phyloP scores from a whole-genome alignment of 805 yeast species.

The Kodamaea leandrae region DNA sequence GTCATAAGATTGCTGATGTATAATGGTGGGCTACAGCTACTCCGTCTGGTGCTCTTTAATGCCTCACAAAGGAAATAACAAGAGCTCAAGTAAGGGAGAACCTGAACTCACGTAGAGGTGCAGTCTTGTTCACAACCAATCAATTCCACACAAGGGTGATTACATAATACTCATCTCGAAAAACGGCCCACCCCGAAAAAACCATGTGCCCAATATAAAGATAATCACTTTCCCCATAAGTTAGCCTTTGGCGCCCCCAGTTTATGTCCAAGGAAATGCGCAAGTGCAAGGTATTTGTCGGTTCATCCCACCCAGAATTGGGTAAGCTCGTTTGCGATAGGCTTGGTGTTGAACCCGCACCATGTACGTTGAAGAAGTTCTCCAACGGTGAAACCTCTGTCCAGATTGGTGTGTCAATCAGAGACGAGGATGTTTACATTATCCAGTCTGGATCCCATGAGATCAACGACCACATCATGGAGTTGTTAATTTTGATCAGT shows the following conservation, averaged over 20 bases:
- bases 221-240: background rate
- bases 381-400: constrained; percentile 98
- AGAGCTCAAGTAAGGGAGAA: no score
- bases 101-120: no score
- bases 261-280: constrained; percentile 57
- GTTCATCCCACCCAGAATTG: constrained; percentile 93
- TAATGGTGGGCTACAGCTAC: no score
- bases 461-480: constrained; percentile 94
- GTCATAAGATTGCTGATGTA: no score
- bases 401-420: constrained; percentile 88
- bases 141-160: background rate
- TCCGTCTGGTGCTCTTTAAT: no score
- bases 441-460: constrained; percentile 87
- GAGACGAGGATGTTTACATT: constrained; percentile 95
- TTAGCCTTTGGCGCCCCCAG: background rate
- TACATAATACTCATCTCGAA: constrained; percentile 6
- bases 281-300: constrained; percentile 95
- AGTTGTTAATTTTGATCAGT: constrained; percentile 82
- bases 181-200: constrained; percentile 1
- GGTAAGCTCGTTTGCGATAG: constrained; percentile 88
- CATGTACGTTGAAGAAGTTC: constrained; percentile 85
- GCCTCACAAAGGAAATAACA: no score
- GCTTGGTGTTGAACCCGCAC: constrained; percentile 91
- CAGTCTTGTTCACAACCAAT: background rate
- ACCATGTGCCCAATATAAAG: background rate